Percentiles rank a stretch among this genome's conserved stretches.
These are phyloP conservation scores for Oryza coarctata DNA, from an alignment of 176 grass and related monocot genomes.

Conservation along the genomic window DNA sequence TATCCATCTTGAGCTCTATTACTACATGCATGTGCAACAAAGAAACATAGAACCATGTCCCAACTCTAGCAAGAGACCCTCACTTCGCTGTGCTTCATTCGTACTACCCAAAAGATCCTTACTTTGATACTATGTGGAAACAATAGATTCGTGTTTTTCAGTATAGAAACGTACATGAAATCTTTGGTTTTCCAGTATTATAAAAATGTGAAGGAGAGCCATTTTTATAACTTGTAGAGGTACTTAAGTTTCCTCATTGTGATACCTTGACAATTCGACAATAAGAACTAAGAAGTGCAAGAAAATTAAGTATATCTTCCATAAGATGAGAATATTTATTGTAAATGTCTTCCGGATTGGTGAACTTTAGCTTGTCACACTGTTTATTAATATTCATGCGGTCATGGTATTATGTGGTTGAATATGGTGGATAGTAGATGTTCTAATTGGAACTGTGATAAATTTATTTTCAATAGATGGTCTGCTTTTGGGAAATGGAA, in stretches of 20 bases:
- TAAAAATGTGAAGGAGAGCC: not conserved
- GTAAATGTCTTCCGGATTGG: not conserved
- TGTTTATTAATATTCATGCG: not conserved
- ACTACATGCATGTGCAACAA: not conserved
- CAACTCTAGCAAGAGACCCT: not conserved
- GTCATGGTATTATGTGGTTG: not conserved
- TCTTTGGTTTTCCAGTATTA: not conserved
- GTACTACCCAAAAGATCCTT: not conserved
- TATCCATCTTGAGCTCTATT: not conserved
- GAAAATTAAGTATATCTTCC: not conserved
- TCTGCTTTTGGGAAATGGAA: slow-evolving; percentile 1
- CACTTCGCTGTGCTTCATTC: not conserved
- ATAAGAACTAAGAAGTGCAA: not conserved
- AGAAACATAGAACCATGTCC: not conserved
- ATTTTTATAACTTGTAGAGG: not conserved
- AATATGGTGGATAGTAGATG: not conserved
- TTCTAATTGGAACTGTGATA: not conserved
- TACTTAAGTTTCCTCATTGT: not conserved
- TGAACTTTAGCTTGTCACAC: not conserved
- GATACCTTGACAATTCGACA: not conserved
- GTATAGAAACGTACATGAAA: not conserved
- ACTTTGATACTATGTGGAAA: not conserved
- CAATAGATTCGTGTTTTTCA: not conserved
- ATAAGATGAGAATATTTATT: not conserved
- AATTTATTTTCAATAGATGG: not conserved